Base-by-base conservation (phyloP, 768 basidiomycete species). In the Paxillus ammoniavirescens region DNA sequence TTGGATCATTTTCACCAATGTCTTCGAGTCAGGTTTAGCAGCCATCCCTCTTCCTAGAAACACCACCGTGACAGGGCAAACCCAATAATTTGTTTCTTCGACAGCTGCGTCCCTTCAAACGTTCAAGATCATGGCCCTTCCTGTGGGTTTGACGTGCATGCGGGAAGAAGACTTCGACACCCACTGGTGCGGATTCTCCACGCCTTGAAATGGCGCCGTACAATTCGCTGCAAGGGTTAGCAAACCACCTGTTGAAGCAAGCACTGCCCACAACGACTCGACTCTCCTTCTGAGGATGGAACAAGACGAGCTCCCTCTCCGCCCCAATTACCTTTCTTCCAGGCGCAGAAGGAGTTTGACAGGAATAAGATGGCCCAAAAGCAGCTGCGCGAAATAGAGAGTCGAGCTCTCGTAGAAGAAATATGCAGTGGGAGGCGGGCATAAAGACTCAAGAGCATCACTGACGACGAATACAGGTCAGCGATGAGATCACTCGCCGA, bases 1-100 rank as follows among this genome's bases (percentile, higher is more conserved):
- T 83, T 33, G 81, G 78, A 57, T 91, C 87, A 26, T 83, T 80
- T 56, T 83, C 82, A 35, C 67, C 74, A 47, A 85, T 57, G n/a
- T 77, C 87, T 48, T 87, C 87, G n/a, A 56, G 89, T 84, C 17
- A 97, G 69, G 61, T 82, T 83, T 2, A 93, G 94, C 38, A 83
- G 63, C 80, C 91, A 84, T 0, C 82, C 84, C 61, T 91, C 86
- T 64, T 98, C 95, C 87, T 91, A 95, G 62, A 93, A 98, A n/a
- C 71, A 87, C 86, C 85, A 97, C 44, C 21, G 3, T 21, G 21
- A 21, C 21, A 98, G 67, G 2, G 91, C 87, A 67, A 89, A 93
- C 0, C 97, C 97, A 50, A 98, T 90, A 5, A 96, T 92, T 68
- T 98, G 21, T 21, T 21, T 21, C 97, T 66, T 98, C 97, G 4